phyloP scores from a whole-genome alignment of 768 basidiomycete species.

The Macrolepiota fuliginosa region DNA sequence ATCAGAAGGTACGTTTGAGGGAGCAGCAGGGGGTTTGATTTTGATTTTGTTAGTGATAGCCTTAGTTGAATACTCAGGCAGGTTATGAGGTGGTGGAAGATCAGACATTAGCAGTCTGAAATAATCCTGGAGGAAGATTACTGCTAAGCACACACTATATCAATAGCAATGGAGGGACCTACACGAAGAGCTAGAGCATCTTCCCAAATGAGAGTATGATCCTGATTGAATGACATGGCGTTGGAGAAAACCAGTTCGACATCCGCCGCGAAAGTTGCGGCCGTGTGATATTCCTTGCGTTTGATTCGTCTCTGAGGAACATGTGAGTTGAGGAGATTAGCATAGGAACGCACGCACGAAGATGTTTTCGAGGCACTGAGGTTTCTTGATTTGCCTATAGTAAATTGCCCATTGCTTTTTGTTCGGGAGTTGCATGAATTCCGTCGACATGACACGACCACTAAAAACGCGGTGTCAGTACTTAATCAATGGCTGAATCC shows the following conservation, averaged over 20 bases:
- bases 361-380: constrained; percentile 75
- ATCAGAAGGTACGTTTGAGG: constrained; percentile 13
- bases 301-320: constrained; percentile 70
- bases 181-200: constrained; percentile 71
- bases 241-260: constrained; percentile 91
- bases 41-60: constrained; percentile 59
- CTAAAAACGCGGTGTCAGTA: constrained; percentile 30
- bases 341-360: constrained; percentile 47
- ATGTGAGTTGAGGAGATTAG: constrained; percentile 10
- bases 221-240: constrained; percentile 85
- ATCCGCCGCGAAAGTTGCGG: constrained; percentile 76
- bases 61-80: constrained; percentile 59
- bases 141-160: background rate
- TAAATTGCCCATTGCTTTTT: constrained; percentile 79
- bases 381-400: constrained; percentile 76
- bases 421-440: constrained; percentile 84
- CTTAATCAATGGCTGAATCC: background rate
- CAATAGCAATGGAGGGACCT: constrained; percentile 19
- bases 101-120: constrained; percentile 79
- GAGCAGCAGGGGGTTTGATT: constrained; percentile 58
- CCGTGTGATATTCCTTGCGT: constrained; percentile 69
- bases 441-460: constrained; percentile 62
- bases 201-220: constrained; percentile 80
- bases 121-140: constrained; percentile 47
- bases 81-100: constrained; percentile 62